Conservation (phyloP, 2,329 filamentous ascomycete species). For the Helminthosporium solani region DNA sequence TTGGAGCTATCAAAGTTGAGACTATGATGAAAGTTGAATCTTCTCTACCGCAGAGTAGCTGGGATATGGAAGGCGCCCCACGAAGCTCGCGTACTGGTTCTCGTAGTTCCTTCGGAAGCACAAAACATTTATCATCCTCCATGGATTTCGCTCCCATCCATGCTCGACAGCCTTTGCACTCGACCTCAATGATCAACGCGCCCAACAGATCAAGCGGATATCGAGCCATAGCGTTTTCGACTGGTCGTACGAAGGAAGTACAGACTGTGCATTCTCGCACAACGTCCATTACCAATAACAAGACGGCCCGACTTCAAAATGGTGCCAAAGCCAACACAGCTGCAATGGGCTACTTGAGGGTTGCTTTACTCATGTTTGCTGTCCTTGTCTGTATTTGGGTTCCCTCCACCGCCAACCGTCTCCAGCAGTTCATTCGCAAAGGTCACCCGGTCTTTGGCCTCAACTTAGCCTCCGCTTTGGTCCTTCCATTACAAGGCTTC, state of each 20-base stretch:
- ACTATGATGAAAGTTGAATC: constrained; percentile 63
- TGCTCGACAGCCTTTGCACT: background rate
- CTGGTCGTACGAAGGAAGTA: constrained; percentile 4
- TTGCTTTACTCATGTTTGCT: constrained; percentile 69
- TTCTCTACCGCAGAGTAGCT: constrained; percentile 42
- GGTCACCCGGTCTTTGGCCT: constrained; percentile 54
- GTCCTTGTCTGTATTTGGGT: constrained; percentile 74
- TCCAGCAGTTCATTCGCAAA: constrained; percentile 66
- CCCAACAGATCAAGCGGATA: constrained; percentile 7
- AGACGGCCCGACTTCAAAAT: constrained; percentile 7
- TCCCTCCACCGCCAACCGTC: constrained; percentile 73
- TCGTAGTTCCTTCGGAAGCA: constrained; percentile 35
- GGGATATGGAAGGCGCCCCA: constrained; percentile 6
- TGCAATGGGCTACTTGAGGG: constrained; percentile 69
- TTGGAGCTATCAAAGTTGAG: constrained; percentile 52
- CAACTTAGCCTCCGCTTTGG: constrained; percentile 69
- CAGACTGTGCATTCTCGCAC: constrained; percentile 1
- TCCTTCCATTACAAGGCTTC: constrained; percentile 78
- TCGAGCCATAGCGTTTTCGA: constrained; percentile 14
- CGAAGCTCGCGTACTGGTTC: constrained; percentile 19
- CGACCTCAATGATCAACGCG: background rate
- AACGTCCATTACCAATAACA: constrained; percentile 5
- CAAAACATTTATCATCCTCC: constrained; percentile 14
- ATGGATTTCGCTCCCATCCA: background rate
- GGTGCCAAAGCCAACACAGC: constrained; percentile 57